Evolutionary conservation across 2,329 filamentous ascomycete genomes (phyloP), one percentile per base, ranked within the genome.

Genomic region (Trichoderma hamatum): DNA sequence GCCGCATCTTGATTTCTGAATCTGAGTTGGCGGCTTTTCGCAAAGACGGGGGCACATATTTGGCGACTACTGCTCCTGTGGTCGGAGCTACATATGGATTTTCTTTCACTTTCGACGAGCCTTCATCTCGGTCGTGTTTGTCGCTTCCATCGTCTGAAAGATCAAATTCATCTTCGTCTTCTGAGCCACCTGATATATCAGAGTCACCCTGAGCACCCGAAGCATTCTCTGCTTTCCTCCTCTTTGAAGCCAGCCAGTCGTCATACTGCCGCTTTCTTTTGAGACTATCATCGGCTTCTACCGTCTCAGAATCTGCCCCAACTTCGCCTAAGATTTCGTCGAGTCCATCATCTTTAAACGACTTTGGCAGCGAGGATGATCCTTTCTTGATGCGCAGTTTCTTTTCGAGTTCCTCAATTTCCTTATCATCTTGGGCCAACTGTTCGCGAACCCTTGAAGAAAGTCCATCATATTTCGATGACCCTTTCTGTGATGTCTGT

Each of bases 11-110:
- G 52, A 86, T 83, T 77, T 96, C 92, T 1, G 86, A 85, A 72
- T 92, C 89, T 0, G 88, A 87, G 1, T 86, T 84, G 3, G 86
- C 80, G 39, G 85, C 82, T 73, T 86, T 89, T 58, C 94, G 88
- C 65, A 96, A 82, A 1, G 94, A 97, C 3, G 95, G 96, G 1
- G 96, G 95, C 3, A 97, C 86, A 74, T 99, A 99, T 86, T 96
- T 97, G 6, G 84, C 83, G 21, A 83, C 77, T 51, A 82, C 78
- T 19, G 77, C 75, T 24, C 81, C 82, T 1, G 80, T 79, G 2
- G 82, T 78, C 5, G 95, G 95, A 3, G 95, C 91, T 62, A 95
- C 84, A 73, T 97, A 98, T 5, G 95, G 95, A 73, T 98, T 97
- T 78, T 98, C 95, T 70, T 89, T 86, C 69, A 84, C 79, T 70